A percentile compares a stretch with the other conserved stretches of the same genome.
Conservation (phyloP, 495 filamentous ascomycete species). For the Penicillium nucicola region DNA sequence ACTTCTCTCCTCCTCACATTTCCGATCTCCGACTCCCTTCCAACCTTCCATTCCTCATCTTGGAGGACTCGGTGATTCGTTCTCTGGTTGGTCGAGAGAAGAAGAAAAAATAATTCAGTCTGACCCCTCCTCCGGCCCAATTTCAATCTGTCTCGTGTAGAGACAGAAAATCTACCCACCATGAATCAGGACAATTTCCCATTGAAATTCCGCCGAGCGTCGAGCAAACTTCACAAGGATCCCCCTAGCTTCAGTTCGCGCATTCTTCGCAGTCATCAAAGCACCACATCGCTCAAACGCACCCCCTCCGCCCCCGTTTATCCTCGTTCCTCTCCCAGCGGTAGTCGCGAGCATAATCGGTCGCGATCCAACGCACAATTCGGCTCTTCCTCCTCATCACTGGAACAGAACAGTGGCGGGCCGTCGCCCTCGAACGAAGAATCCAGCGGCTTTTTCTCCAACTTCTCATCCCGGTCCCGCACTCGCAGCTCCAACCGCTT, state of each 20-base stretch:
- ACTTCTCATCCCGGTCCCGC: conserved; percentile 30
- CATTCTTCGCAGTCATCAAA: conserved; percentile 46
- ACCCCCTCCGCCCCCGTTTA: conserved; percentile 67
- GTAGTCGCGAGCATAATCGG: conserved; percentile 46
- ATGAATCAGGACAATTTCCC: conserved; percentile 47
- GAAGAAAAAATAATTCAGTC: conserved; percentile 17
- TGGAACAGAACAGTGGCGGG: conserved; percentile 44
- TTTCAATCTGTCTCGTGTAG: conserved; percentile 29
- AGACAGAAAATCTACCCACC: conserved; percentile 26
- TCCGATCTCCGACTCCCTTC: background rate
- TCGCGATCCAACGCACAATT: conserved; percentile 49
- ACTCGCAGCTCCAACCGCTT: conserved; percentile 38
- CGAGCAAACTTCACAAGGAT: conserved; percentile 50
- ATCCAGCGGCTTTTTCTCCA: conserved; percentile 29
- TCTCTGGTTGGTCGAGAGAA: conserved; percentile 4
- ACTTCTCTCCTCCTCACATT: conserved; percentile 8
- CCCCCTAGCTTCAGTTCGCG: conserved; percentile 42
- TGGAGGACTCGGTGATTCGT: conserved; percentile 6
- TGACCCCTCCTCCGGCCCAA: conserved; percentile 30
- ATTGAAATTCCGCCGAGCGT: conserved; percentile 46
- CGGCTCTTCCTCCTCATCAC: conserved; percentile 52
- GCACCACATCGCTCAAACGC: conserved; percentile 54
- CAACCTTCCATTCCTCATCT: background rate
- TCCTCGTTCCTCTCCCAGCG: conserved; percentile 38
- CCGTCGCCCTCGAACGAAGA: conserved; percentile 50